Conservation (phyloP, 2,329 filamentous ascomycete genomes). For the Colletotrichum noveboracense region DNA sequence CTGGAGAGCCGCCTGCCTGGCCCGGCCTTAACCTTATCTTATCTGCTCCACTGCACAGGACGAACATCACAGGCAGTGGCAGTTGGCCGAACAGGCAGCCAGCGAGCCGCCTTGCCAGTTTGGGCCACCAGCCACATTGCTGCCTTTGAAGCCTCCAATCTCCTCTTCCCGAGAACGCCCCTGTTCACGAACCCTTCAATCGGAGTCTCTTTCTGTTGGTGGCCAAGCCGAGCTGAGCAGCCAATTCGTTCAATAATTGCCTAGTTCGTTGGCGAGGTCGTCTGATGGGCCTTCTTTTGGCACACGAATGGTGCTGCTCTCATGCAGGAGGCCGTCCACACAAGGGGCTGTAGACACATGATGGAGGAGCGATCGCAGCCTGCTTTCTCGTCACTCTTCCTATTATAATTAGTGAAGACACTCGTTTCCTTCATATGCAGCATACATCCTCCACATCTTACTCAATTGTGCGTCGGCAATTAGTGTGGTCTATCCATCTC, state of each 20-base stretch:
- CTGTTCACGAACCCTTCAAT: not conserved
- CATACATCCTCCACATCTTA: not conserved
- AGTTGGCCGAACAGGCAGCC: not conserved
- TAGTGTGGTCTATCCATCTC: not conserved
- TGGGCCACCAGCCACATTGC: not conserved
- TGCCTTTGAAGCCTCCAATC: not conserved
- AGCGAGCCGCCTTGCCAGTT: not conserved
- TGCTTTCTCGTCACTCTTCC: not conserved
- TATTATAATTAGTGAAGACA: not conserved
- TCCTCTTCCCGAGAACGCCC: not conserved
- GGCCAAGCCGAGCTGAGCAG: not conserved
- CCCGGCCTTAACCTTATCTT: constrained; percentile 1
- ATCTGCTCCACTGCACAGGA: not conserved
- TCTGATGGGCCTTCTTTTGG: not conserved
- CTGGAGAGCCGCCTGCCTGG: not conserved
- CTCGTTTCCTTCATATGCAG: not conserved
- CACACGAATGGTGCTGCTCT: not conserved
- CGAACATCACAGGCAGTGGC: not conserved
- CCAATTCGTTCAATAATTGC: not conserved
- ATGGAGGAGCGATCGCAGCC: not conserved
- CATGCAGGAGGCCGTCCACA: not conserved
- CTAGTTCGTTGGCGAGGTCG: not conserved
- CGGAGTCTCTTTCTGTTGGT: not conserved
- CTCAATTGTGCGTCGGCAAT: not conserved
- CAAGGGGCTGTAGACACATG: not conserved